phyloP scores from a whole-genome alignment of 2,329 filamentous ascomycete species.

The Verticillium dahliae region DNA sequence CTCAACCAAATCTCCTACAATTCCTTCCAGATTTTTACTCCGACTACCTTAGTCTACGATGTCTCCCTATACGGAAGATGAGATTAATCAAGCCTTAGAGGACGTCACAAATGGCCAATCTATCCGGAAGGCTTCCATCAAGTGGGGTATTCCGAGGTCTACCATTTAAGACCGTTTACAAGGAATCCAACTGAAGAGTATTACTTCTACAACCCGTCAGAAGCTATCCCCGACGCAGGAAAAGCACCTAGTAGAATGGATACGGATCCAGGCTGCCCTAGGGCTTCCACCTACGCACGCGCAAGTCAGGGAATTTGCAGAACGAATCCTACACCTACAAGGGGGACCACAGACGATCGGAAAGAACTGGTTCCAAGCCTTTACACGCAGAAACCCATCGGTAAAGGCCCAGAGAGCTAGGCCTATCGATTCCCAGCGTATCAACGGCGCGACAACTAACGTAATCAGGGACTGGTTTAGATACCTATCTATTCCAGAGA shows the following conservation, averaged over 20 bases:
- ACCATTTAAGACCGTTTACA: neutral
- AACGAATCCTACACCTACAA: neutral
- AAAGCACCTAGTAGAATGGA: conserved; percentile 2
- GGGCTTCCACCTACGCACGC: conserved; percentile 4
- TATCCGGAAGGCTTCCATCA: neutral
- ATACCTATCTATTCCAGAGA: neutral
- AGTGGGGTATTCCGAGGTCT: neutral
- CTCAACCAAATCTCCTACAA: neutral
- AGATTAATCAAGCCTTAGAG: no score
- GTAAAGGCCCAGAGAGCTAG: neutral
- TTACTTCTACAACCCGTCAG: no score
- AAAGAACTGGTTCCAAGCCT: conserved; percentile 1
- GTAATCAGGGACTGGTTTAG: neutral
- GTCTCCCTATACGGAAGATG: no score
- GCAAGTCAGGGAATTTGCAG: neutral
- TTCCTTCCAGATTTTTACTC: neutral
- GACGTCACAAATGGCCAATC: no score
- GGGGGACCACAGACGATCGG: neutral
- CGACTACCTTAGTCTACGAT: neutral
- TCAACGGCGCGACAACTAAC: neutral
- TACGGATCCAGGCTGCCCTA: conserved; percentile 4
- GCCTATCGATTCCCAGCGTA: neutral
- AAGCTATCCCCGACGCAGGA: neutral
- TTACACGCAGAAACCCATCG: conserved; percentile 1
- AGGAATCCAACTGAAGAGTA: no score